These are phyloP conservation scores for Acacia acuminata DNA, from an alignment of 306 rosid genomes.

Conservation along the genomic window DNA sequence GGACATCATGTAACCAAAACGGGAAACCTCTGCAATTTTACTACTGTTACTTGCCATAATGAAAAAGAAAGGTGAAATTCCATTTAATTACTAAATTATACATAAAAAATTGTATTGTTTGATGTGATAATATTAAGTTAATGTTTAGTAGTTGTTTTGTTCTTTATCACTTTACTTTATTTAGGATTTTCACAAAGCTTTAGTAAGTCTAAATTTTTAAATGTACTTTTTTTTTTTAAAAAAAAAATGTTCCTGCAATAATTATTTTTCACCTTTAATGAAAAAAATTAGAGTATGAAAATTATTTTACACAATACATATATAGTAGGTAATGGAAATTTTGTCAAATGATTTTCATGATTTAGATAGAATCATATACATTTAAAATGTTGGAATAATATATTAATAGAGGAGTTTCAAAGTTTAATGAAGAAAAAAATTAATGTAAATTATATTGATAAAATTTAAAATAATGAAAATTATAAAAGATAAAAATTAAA, in stretches of 20 bases:
- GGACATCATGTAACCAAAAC: slow-evolving; percentile 83
- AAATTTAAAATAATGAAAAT: background rate
- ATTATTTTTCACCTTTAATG: no score
- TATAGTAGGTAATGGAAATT: background rate
- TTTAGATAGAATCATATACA: background rate
- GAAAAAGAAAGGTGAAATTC: background rate
- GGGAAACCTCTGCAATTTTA: slow-evolving; percentile 71
- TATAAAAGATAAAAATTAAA: background rate
- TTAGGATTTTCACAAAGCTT: background rate
- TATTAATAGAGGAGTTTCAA: background rate
- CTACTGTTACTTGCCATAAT: background rate
- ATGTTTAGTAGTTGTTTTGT: background rate
- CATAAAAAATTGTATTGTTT: background rate
- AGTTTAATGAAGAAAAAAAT: no score
- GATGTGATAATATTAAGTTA: background rate
- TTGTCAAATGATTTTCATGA: background rate
- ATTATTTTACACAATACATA: background rate
- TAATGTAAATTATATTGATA: background rate
- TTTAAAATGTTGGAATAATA: background rate
- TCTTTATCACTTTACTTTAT: background rate
- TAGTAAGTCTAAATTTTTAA: background rate
- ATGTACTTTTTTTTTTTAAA: background rate
- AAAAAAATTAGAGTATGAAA: background rate
- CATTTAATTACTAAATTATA: background rate
- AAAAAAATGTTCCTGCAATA: background rate